Evolutionary conservation across 768 basidiomycete genomes (phyloP).

Genomic region (Myochromella boudieri): DNA sequence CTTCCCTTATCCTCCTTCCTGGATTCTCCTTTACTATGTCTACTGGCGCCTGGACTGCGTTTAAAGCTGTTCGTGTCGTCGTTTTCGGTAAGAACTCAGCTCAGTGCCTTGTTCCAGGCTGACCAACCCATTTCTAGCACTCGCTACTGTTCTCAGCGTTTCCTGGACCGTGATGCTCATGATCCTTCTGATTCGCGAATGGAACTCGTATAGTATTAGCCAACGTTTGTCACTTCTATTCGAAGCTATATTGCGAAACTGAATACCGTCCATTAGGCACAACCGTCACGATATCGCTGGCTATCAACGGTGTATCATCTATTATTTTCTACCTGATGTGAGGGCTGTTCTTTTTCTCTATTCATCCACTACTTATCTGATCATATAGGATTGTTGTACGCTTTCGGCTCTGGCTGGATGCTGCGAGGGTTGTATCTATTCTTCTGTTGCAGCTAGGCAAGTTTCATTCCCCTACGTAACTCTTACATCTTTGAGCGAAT

Average conservation of each 20-base stretch:
- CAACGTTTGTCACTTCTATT: constrained; percentile 27
- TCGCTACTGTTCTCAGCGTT: constrained; percentile 31
- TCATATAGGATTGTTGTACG: constrained; percentile 36
- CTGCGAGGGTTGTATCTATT: constrained; percentile 28
- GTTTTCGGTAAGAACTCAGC: constrained; percentile 31
- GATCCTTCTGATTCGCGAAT: constrained; percentile 33
- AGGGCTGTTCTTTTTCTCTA: neutral
- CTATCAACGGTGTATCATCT: constrained; percentile 29
- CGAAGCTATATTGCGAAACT: constrained; percentile 1
- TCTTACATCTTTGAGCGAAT: neutral
- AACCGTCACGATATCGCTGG: constrained; percentile 29
- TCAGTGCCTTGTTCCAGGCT: neutral
- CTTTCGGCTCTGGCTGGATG: constrained; percentile 39
- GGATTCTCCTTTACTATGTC: constrained; percentile 19
- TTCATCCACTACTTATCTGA: neutral
- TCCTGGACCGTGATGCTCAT: constrained; percentile 31
- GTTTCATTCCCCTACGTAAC: constrained; percentile 1
- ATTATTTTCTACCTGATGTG: constrained; percentile 39
- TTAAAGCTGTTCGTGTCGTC: constrained; percentile 30
- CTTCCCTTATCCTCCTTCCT: neutral
- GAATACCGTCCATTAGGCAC: constrained; percentile 24
- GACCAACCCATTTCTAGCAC: constrained; percentile 19
- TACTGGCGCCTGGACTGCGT: constrained; percentile 28
- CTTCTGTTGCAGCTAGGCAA: constrained; percentile 32
- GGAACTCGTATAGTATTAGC: constrained; percentile 27